Base-by-base conservation (phyloP, 306 rosid genomes). In the Acacia acuminata region DNA sequence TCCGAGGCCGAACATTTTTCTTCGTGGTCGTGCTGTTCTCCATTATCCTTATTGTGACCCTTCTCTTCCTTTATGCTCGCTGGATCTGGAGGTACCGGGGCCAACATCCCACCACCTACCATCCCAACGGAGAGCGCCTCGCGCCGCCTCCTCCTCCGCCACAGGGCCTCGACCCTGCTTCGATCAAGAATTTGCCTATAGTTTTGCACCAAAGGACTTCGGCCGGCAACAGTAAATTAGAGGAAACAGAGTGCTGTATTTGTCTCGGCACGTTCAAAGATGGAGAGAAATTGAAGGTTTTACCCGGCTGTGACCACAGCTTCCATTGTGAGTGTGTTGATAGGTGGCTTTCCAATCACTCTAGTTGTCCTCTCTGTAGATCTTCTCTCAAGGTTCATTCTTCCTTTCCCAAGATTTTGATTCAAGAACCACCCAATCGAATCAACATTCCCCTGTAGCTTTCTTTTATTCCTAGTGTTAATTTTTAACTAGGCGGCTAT, bases 321-420 rank as follows among this genome's bases (percentile, higher is more conserved):
- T 96, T 84, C 17, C 99, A 96, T 53, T 88, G 93, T 0, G 97
- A 92, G 12, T 96, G 99, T 69, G 94, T 96, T 10, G 99, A 93
- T 40, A 81, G 30, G 79, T 96, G 99, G 99, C 88, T 96, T 10
- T 61, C 43, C 42, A 80, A 79, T 27, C 96, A 88, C 25, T 90
- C 98, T 20, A 96, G 88, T 67, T 96, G 99, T 77, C 99, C 99
- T 20, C 87, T 96, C 7, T 96, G 99, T 50, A 89, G 99, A 25
- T 85, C 88, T 65, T 92, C 97, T 60, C 93, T 92, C 27, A 86
- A 43, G 40, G 60, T 77, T 27, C 87, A 83, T 75, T 44, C 90
- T 70, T 81, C 77, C 4, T 85, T 85, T 61, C 89, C 89, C 40
- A 64, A 77, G 67, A 78, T 83, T 85, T 85, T 88, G 76, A 85